phyloP scores from a whole-genome alignment of 2,329 filamentous ascomycete species.

The Aschersonia sp. region DNA sequence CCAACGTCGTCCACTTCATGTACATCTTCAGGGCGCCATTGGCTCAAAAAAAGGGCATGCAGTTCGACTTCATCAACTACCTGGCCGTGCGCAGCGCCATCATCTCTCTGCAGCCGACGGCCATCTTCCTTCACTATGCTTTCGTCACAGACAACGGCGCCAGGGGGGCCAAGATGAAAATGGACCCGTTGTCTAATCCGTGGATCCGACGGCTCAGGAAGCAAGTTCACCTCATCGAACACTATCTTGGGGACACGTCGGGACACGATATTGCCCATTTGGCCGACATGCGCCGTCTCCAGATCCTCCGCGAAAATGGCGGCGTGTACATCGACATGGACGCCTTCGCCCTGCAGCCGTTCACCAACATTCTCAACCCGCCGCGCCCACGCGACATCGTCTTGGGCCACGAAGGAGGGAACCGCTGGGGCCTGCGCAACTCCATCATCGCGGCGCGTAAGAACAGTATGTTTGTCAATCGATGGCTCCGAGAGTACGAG shows the following conservation, averaged over 20 bases:
- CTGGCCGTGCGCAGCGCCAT: slow-evolving; percentile 7
- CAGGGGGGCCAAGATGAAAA: not conserved
- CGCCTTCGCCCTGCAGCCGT: slow-evolving; percentile 5
- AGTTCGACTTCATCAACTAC: slow-evolving; percentile 6
- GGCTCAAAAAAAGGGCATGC: not conserved
- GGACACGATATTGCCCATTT: slow-evolving; percentile 1
- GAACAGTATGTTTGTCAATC: slow-evolving; percentile 6
- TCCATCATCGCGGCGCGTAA: slow-evolving; percentile 6
- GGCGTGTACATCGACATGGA: slow-evolving; percentile 7
- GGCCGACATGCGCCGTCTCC: slow-evolving; percentile 4
- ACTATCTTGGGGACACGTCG: not conserved
- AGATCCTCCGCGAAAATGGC: slow-evolving; percentile 6
- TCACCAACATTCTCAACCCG: slow-evolving; percentile 2
- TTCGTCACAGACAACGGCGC: slow-evolving; percentile 1
- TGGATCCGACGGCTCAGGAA: slow-evolving; percentile 5
- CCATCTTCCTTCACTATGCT: slow-evolving; percentile 4
- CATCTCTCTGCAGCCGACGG: slow-evolving; percentile 3
- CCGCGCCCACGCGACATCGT: slow-evolving; percentile 4
- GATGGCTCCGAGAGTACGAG: slow-evolving; percentile 5
- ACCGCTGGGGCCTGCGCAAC: slow-evolving; percentile 5
- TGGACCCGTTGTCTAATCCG: slow-evolving; percentile 2
- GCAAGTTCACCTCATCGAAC: slow-evolving; percentile 4
- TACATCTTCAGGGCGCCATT: slow-evolving; percentile 5
- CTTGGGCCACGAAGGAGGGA: slow-evolving; percentile 6
- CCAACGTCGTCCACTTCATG: slow-evolving; percentile 7